Conservation (phyloP, 768 basidiomycete species). For the Boletales sp. region DNA sequence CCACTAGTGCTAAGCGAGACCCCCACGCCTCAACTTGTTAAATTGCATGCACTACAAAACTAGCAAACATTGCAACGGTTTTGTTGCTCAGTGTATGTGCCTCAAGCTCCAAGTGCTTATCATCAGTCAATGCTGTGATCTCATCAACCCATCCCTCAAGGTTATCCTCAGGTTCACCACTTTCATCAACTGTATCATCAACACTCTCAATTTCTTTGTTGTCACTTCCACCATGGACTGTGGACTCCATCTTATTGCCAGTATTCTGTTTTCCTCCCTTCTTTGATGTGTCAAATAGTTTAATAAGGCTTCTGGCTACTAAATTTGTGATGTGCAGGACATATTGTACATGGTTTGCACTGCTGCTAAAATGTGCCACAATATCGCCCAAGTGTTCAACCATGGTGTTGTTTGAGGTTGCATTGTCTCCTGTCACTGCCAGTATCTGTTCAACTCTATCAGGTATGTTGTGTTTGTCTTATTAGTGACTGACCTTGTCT, state of each 20-base stretch:
- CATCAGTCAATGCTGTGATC: slow-evolving; percentile 6
- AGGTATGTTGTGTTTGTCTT: neutral
- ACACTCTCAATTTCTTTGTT: no score
- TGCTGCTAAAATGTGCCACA: slow-evolving; percentile 21
- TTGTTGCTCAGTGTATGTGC: no score
- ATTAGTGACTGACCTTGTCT: slow-evolving; percentile 21
- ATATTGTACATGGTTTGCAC: slow-evolving; percentile 23
- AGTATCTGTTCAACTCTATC: slow-evolving; percentile 15
- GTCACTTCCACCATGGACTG: no score
- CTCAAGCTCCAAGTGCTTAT: slow-evolving; percentile 16
- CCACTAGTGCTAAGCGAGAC: no score
- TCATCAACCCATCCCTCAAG: slow-evolving; percentile 18
- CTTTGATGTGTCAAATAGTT: slow-evolving; percentile 32
- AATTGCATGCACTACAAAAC: no score
- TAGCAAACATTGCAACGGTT: no score
- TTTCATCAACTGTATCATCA: no score
- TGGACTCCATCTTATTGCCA: no score
- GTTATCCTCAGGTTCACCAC: no score
- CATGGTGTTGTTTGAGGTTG: slow-evolving; percentile 24
- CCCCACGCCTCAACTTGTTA: no score
- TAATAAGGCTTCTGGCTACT: slow-evolving; percentile 29
- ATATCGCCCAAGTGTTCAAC: slow-evolving; percentile 10
- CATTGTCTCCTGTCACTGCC: slow-evolving; percentile 19
- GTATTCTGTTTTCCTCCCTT: neutral
- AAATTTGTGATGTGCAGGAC: slow-evolving; percentile 22